Evolutionary conservation across 2,329 filamentous ascomycete genomes (phyloP).

Genomic region (Thielaviopsis euricoi): DNA sequence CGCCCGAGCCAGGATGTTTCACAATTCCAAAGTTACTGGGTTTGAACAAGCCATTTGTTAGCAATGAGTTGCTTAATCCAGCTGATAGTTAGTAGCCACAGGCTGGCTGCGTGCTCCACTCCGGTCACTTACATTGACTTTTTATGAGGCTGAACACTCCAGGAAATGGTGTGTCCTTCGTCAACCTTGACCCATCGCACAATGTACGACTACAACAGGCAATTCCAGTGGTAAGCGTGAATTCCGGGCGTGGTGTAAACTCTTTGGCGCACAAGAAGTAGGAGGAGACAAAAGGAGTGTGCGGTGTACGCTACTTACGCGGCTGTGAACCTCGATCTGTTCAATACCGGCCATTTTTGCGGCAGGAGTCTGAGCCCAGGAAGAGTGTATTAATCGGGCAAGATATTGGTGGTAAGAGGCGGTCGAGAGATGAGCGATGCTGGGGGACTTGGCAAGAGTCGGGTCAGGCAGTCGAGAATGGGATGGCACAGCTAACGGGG

Average conservation of each 20-base stretch:
- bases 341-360: slow-evolving; percentile 77
- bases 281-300: too few species aligned
- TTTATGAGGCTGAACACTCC: slow-evolving; percentile 95
- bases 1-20: slow-evolving; percentile 73
- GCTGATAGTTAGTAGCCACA: neutral
- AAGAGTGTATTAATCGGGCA: slow-evolving; percentile 1
- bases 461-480: too few species aligned
- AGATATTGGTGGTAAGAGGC: slow-evolving; percentile 3
- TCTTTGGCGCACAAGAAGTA: too few species aligned
- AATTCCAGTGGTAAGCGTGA: neutral
- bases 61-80: neutral
- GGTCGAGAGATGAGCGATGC: neutral
- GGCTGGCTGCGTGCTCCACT: slow-evolving; percentile 5
- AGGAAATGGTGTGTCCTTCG: slow-evolving; percentile 81
- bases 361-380: slow-evolving; percentile 2
- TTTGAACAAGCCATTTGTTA: neutral
- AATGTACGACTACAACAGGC: slow-evolving; percentile 64
- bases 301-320: slow-evolving; percentile 36
- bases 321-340: slow-evolving; percentile 92
- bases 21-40: slow-evolving; percentile 89
- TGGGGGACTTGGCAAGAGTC: too few species aligned
- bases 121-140: slow-evolving; percentile 70
- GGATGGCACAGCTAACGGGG: neutral
- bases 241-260: too few species aligned
- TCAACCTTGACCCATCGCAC: slow-evolving; percentile 93